These are phyloP conservation scores for Xylaria venustula DNA, from an alignment of 495 filamentous ascomycete genomes.

Conservation along the genomic window DNA sequence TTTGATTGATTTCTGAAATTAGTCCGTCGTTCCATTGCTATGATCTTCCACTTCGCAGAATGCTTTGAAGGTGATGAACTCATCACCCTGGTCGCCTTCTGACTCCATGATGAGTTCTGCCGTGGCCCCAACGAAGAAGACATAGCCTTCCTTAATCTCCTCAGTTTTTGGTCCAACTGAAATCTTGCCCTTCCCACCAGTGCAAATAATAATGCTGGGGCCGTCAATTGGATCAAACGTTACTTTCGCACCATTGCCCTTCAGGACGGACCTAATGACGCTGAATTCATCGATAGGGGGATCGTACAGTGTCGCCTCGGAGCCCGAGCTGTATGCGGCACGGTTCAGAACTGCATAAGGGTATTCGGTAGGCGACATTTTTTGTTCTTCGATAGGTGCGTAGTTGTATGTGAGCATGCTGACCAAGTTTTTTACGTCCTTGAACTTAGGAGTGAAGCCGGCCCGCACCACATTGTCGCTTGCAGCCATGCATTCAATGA, in stretches of 20 bases:
- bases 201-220: slow-evolving; percentile 91
- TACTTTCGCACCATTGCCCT: slow-evolving; percentile 68
- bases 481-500: slow-evolving; percentile 98
- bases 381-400: slow-evolving; percentile 90
- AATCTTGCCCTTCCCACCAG: slow-evolving; percentile 74
- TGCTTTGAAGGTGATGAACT: slow-evolving; percentile 88
- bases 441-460: slow-evolving; percentile 97
- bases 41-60: slow-evolving; percentile 76
- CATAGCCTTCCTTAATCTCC: slow-evolving; percentile 72
- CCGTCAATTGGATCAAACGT: slow-evolving; percentile 85
- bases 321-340: slow-evolving; percentile 71
- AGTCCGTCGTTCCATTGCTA: slow-evolving; percentile 22
- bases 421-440: slow-evolving; percentile 89
- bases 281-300: slow-evolving; percentile 97
- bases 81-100: slow-evolving; percentile 53
- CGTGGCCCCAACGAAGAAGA: slow-evolving; percentile 91
- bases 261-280: slow-evolving; percentile 78
- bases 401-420: slow-evolving; percentile 92
- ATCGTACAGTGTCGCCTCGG: slow-evolving; percentile 73
- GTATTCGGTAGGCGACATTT: slow-evolving; percentile 82
- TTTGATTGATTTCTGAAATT: no score
- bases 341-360: slow-evolving; percentile 78
- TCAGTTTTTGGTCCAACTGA: slow-evolving; percentile 72
- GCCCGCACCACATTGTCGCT: slow-evolving; percentile 97
- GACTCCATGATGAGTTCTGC: slow-evolving; percentile 81